Conservation (phyloP, 768 basidiomycete species). For the Polyporus arcularius region DNA sequence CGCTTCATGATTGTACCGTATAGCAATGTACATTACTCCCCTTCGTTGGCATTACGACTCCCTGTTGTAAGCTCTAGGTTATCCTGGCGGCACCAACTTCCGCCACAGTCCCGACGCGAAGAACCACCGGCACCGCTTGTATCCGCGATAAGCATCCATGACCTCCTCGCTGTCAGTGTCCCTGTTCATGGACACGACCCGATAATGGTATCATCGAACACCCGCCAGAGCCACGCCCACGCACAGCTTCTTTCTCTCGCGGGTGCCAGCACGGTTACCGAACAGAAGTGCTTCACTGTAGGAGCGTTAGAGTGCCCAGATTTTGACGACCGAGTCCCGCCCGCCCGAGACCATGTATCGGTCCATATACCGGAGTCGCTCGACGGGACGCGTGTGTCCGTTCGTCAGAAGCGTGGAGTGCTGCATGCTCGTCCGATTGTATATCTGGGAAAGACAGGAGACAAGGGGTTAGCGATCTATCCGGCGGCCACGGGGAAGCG, state of each 20-base stretch:
- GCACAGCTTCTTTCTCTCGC: not conserved
- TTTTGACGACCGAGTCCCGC: constrained; percentile 82
- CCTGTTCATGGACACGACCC: not conserved
- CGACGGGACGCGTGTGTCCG: constrained; percentile 90
- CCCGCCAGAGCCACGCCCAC: not conserved
- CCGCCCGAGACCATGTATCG: constrained; percentile 91
- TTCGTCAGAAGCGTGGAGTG: constrained; percentile 84
- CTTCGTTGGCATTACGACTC: constrained; percentile 6
- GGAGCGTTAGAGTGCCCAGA: constrained; percentile 80
- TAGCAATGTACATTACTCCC: constrained; percentile 18
- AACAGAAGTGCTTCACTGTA: not conserved
- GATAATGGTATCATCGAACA: not conserved
- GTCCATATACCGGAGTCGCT: constrained; percentile 93
- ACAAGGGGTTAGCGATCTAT: not conserved
- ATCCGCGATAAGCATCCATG: not conserved
- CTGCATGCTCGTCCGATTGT: constrained; percentile 92
- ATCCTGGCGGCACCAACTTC: not conserved
- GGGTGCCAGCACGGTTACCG: not conserved
- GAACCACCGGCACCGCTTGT: not conserved
- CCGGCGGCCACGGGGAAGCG: not conserved
- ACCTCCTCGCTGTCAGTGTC: not conserved
- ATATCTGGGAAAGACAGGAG: constrained; percentile 56
- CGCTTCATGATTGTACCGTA: constrained; percentile 11
- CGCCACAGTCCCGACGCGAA: not conserved
- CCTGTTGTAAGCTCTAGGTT: not conserved